These are phyloP conservation scores for Rhizopus microsporus DNA, from an alignment of 371 early-diverging fungal genomes.

Conservation along the genomic window DNA sequence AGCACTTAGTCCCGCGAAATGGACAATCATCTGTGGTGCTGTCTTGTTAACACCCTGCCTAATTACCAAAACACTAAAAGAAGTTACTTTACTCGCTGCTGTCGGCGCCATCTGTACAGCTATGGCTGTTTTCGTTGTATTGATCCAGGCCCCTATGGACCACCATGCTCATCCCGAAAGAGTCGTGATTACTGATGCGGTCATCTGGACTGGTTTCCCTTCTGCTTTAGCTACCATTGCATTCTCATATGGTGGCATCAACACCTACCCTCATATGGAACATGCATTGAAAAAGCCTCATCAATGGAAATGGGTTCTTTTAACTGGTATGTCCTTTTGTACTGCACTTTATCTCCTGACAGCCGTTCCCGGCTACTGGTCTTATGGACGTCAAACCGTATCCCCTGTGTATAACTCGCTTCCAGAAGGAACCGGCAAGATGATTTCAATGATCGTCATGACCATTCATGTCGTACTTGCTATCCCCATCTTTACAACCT, in stretches of 20 bases:
- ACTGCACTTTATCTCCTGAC: conserved; percentile 73
- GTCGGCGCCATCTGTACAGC: conserved; percentile 54
- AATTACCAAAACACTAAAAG: conserved; percentile 71
- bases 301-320: conserved; percentile 68
- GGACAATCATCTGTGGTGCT: conserved; percentile 67
- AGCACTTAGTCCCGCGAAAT: conserved; percentile 29
- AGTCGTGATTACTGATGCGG: conserved; percentile 26
- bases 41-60: conserved; percentile 74
- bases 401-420: conserved; percentile 77
- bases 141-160: conserved; percentile 39
- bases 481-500: conserved; percentile 76
- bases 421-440: conserved; percentile 50
- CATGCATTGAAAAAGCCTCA: conserved; percentile 75
- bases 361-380: conserved; percentile 73
- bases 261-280: conserved; percentile 65
- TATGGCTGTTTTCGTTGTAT: conserved; percentile 47
- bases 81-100: conserved; percentile 66
- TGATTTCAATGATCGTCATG: conserved; percentile 69
- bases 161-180: conserved; percentile 20
- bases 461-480: conserved; percentile 80
- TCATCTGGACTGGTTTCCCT: conserved; percentile 52
- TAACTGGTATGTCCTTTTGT: conserved; percentile 65
- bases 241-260: conserved; percentile 50
- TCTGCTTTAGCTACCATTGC: conserved; percentile 55
- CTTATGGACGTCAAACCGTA: conserved; percentile 68